Evolutionary conservation across 345 rosid genomes (phyloP), one percentile per base, ranked within the genome.

Genomic region (Lepidium didymum): DNA sequence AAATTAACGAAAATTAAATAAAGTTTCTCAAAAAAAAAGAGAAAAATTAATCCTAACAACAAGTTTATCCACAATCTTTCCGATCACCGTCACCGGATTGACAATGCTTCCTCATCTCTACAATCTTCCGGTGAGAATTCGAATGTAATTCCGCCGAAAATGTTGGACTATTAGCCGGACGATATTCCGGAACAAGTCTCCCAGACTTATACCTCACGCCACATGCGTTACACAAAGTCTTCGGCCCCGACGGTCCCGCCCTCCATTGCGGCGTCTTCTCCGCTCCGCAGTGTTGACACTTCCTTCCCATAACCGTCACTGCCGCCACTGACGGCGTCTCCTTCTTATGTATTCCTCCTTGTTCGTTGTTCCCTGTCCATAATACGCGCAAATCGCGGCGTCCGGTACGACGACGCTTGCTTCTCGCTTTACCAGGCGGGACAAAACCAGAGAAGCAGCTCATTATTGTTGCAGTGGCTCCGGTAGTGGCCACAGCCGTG

Each of bases 261-360:
- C 95, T 78, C 97, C 97, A 90, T 49, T 90, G 97, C 27, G 97
- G 97, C 15, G 97, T 90, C 79, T 85, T 86, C 70, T 90, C 95
- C 10, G 86, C 75, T 14, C 92, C 90, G 12, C 97, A 90, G 64
- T 88, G 97, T 73, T 79, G 90, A 72, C 97, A 88, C 72, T 85
- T 86, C 75, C 96, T 84, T 41, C 96, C 96, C 2, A 78, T 70
- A 1, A 62, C 69, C 67, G 73, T 29, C 16, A 49, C n/a, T 51
- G 68, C 58, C 33, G 55, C 16, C 68, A 13, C 49, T 37, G 70
- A 46, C 29, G 44, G 1, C 29, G 10, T 6, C 64, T 67, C 78
- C 80, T 60, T 83, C 86, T 79, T 73, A 56, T 46, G 16, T 18
- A 23, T 5, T 57, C 76, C 66, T 62, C 73, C 54, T 63, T 46